Base-by-base conservation (phyloP, 2,329 filamentous ascomycete genomes). In the Pseudopyricularia cyperi region DNA sequence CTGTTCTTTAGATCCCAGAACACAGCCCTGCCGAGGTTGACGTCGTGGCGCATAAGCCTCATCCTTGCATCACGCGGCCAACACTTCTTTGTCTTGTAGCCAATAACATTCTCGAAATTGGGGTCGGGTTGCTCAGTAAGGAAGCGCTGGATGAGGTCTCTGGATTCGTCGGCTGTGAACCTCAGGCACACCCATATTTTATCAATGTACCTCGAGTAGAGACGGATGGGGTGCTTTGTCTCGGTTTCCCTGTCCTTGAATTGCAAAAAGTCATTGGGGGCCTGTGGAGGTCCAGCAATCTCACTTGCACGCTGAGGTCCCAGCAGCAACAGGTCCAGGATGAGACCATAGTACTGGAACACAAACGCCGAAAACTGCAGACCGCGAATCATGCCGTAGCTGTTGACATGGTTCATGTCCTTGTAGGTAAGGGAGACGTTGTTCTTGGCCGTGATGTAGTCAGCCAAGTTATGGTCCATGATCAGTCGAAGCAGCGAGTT, bases 1-100 rank as follows among this genome's bases (percentile, higher is more conserved):
- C 93, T 83, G 67, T 98, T 98, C 77, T 98, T 97, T 66, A 98
- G 70, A 64, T 98, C 91, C 93, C 93, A 98, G 72, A 98, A 98
- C 2, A 96, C 93, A 54, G 94, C 94, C 55, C 94, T 85, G 42
- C 94, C 93, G 42, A 98, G 82, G 61, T 98, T 97, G 58, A 98
- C 94, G 69, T 98, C 93, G 67, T 98, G 93, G 56, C 93, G 83
- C 93, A 98, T 98, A 61, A 98, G 71, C 46, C 94, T 85, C 94
- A 98, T 98, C 50, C 93, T 82, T 24, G 90, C 96, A 65, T 98
- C 93, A 61, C 93, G 82, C 42, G 93, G 94, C 93, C 93, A 98
- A 69, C 94, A 98, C 67, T 97, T 98, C 75, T 98, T 98, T 70
- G 95, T 98, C 73, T 88, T 90, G 69, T 97, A 98, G 0, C 93